phyloP scores from a whole-genome alignment of 2,329 filamentous ascomycete species.

The Gnomoniopsis sp. region DNA sequence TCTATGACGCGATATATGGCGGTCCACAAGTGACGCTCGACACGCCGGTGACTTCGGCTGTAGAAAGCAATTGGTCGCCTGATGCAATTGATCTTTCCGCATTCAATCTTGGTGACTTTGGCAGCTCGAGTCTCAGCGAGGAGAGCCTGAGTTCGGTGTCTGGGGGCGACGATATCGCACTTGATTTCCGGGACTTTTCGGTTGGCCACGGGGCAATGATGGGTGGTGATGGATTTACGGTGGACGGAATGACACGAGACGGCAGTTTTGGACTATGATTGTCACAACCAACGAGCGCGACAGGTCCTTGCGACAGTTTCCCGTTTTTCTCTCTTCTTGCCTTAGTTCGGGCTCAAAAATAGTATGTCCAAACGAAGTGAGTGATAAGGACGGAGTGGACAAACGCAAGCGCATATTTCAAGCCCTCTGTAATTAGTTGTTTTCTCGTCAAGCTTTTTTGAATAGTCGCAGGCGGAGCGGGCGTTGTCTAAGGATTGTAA shows the following conservation, averaged over 20 bases:
- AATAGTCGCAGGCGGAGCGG: no score
- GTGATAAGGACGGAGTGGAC: no score
- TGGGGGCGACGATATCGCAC: slow-evolving; percentile 44
- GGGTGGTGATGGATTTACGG: slow-evolving; percentile 22
- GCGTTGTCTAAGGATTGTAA: no score
- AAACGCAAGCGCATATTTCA: no score
- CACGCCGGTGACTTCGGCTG: slow-evolving; percentile 35
- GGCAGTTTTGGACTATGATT: slow-evolving; percentile 35
- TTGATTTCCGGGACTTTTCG: slow-evolving; percentile 35
- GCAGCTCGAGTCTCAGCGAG: slow-evolving; percentile 49
- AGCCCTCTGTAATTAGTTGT: no score
- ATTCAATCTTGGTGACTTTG: slow-evolving; percentile 50
- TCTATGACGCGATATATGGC: slow-evolving; percentile 81
- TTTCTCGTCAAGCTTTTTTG: no score
- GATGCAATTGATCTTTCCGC: slow-evolving; percentile 54
- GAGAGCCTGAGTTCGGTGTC: slow-evolving; percentile 50
- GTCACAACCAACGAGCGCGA: slow-evolving; percentile 1
- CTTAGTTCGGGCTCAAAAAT: not conserved
- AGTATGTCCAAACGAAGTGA: no score
- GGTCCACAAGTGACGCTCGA: slow-evolving; percentile 51
- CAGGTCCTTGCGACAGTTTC: not conserved
- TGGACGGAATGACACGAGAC: slow-evolving; percentile 39
- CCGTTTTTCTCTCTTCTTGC: not conserved
- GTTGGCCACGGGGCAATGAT: slow-evolving; percentile 9
- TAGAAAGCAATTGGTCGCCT: slow-evolving; percentile 45